A percentile compares a stretch with the other conserved stretches of the same genome.
Evolutionary conservation across 495 filamentous ascomycete species (phyloP).

Genomic region (Saxophila tyrrhenica): DNA sequence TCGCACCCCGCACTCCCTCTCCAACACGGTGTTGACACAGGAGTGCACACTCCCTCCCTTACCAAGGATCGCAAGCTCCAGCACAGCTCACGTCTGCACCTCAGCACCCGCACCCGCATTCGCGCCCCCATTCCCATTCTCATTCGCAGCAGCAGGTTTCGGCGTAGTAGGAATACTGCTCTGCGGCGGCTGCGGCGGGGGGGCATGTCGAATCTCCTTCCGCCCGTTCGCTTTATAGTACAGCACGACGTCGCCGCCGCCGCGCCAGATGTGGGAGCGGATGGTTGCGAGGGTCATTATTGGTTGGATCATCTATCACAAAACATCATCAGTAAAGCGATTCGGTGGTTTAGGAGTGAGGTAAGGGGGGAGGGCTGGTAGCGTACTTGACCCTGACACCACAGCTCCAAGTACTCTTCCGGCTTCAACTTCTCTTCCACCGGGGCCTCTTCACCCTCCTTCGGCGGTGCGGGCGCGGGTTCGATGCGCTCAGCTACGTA

Average conservation of each 20-base stretch:
- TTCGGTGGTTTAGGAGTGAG: no score
- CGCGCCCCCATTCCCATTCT: no score
- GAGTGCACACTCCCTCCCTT: no score
- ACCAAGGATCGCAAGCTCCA: no score
- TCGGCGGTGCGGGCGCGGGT: conserved; percentile 32
- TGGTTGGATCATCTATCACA: conserved; percentile 44
- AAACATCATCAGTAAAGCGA: conserved; percentile 12
- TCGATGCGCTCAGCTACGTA: conserved; percentile 92
- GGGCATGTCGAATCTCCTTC: conserved; percentile 10
- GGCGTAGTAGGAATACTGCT: neutral
- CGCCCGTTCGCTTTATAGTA: conserved; percentile 79
- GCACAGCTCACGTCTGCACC: neutral
- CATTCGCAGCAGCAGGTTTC: neutral
- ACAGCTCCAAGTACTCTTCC: conserved; percentile 86
- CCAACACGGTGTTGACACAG: no score
- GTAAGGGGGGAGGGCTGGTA: neutral
- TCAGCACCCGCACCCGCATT: neutral
- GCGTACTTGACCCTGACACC: conserved; percentile 82
- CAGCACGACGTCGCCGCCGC: conserved; percentile 76
- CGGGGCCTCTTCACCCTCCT: neutral
- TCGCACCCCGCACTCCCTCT: no score
- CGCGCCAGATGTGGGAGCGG: conserved; percentile 82
- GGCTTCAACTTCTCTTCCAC: conserved; percentile 45
- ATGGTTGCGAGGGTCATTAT: conserved; percentile 89
- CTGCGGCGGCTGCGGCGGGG: neutral